Evolutionary conservation across 2,329 filamentous ascomycete genomes (phyloP).

Genomic region (Colletotrichum eremochloae): DNA sequence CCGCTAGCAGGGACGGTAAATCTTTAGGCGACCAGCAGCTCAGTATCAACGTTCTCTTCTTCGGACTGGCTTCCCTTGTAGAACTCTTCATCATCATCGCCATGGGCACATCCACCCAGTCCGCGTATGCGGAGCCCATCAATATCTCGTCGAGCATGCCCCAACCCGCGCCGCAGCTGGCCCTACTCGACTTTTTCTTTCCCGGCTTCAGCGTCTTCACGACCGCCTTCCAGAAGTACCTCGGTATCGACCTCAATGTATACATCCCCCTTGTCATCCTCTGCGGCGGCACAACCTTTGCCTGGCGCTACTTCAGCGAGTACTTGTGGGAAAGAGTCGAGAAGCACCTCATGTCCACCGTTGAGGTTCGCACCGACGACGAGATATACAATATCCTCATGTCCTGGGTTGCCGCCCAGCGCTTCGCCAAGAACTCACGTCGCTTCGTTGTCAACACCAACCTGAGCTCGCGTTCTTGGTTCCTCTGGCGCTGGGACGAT

Average conservation of each 20-base stretch:
- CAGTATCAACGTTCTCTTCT: background rate
- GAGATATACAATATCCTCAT: conserved; percentile 81
- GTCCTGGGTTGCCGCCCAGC: conserved; percentile 75
- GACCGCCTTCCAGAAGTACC: conserved; percentile 65
- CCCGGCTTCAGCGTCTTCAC: conserved; percentile 74
- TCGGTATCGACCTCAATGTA: conserved; percentile 72
- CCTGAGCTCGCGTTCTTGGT: conserved; percentile 66
- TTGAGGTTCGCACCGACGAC: conserved; percentile 76
- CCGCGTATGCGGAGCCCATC: conserved; percentile 18
- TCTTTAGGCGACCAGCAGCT: background rate
- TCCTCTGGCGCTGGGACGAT: conserved; percentile 59
- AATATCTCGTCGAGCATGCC: conserved; percentile 9
- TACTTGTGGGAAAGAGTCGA: conserved; percentile 64
- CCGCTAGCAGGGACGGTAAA: background rate
- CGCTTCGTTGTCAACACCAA: conserved; percentile 76
- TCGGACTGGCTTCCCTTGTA: background rate
- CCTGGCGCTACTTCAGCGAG: conserved; percentile 65
- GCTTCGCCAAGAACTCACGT: conserved; percentile 70
- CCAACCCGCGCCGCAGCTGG: conserved; percentile 54
- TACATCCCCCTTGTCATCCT: conserved; percentile 72
- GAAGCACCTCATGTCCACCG: conserved; percentile 72
- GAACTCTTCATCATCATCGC: background rate
- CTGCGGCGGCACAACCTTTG: conserved; percentile 62
- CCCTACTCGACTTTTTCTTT: conserved; percentile 72
- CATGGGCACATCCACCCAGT: conserved; percentile 27